Evolutionary conservation across 306 rosid genomes (phyloP), one percentile per base, ranked within the genome.

Genomic region (Quercus variabilis): DNA sequence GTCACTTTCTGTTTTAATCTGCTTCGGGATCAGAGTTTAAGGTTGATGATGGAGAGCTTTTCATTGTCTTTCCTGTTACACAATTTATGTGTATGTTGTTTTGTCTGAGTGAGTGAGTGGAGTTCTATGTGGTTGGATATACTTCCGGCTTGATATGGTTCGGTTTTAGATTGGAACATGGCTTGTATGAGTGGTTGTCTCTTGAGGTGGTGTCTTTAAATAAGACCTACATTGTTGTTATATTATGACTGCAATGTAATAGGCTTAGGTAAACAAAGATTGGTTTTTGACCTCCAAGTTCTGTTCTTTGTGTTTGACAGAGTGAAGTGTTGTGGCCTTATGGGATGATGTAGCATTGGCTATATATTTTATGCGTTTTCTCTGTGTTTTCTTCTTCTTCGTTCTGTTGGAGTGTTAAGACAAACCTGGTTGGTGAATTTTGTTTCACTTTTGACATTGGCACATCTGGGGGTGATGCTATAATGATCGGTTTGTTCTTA

Each of bases 41-140:
- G 71, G 26, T 8, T 41, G 46, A 41, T 79, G 83, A 55, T 81
- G 76, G 74, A 69, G 76, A 58, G 69, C 60, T 79, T 59, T 73
- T 30, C 71, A 35, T 74, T 69, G 20, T 65, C 15, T 19, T 31
- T 60, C 73, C 28, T 35, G 64, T 72, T n/a, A 60, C 77, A 77
- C 86, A 75, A 82, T 79, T 86, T 64, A 85, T 73, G 86, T 92
- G 94, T 94, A 84, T 92, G 94, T 80, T 89, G 83, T 81, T 88
- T 85, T 91, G 97, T 81, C 90, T 87, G 84, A 90, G 21, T 85
- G 89, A 91, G 76, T 79, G 76, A 57, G 65, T 71, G 73, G 62
- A 38, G 75, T 79, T 41, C 12, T 35, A 23, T 70, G 64, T 63
- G 55, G 76, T 81, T 73, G 64, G 80, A 28, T 58, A 28, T 58